Conservation (phyloP, 805 yeast genomes). For the Candida caryicola region DNA sequence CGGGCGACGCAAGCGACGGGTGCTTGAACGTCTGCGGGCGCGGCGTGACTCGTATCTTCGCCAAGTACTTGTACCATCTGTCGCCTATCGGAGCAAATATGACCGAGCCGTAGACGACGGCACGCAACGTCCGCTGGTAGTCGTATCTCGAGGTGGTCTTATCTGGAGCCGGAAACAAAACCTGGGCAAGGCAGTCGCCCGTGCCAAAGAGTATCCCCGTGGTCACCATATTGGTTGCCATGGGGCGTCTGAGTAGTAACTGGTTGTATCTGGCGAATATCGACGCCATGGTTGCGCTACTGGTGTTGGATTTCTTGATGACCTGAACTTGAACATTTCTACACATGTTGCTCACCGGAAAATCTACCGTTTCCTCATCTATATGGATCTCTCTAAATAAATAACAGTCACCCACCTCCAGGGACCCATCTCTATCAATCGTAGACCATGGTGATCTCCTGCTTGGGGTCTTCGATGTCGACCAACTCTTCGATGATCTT, state of each 20-base stretch:
- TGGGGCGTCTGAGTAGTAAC: constrained; percentile 33
- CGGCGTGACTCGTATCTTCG: background rate
- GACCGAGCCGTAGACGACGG: constrained; percentile 66
- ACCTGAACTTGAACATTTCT: too few species aligned
- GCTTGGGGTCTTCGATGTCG: constrained; percentile 37
- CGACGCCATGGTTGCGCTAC: constrained; percentile 15
- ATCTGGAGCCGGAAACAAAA: constrained; percentile 31
- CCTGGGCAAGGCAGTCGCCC: constrained; percentile 77
- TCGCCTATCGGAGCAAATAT: constrained; percentile 76
- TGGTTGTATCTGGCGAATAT: constrained; percentile 22
- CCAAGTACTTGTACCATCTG: constrained; percentile 61
- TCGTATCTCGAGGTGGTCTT: constrained; percentile 43
- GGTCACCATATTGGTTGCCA: constrained; percentile 44
- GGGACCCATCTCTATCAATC: too few species aligned
- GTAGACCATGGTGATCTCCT: constrained; percentile 35
- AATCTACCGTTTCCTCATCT: too few species aligned
- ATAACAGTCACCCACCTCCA: too few species aligned
- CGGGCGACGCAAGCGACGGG: background rate
- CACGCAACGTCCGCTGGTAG: constrained; percentile 54
- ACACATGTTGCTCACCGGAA: too few species aligned
- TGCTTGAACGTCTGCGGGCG: background rate
- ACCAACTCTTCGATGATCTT: constrained; percentile 35
- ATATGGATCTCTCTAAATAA: too few species aligned
- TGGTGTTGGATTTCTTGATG: too few species aligned
- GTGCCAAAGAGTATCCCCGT: constrained; percentile 63